phyloP scores from a whole-genome alignment of 441 rosid genomes.

The Manihot esculenta region DNA sequence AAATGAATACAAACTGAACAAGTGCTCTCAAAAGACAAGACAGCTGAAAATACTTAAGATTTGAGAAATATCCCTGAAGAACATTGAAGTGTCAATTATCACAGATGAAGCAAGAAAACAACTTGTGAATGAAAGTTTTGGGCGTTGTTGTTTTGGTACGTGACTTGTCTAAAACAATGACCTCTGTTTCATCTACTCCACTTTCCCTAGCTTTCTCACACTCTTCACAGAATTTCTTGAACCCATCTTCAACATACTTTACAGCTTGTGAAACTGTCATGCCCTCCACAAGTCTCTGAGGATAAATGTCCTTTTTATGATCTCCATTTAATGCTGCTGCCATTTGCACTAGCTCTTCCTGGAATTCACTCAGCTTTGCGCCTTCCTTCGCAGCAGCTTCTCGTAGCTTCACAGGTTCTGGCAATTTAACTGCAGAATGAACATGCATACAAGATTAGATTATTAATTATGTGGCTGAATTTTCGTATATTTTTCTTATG shows the following conservation, averaged over 20 bases:
- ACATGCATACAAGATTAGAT: too few species aligned
- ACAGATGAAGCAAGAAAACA: slow-evolving; percentile 74
- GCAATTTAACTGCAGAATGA: slow-evolving; percentile 43
- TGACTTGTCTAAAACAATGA: slow-evolving; percentile 23
- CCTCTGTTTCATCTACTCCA: slow-evolving; percentile 42
- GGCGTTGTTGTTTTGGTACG: slow-evolving; percentile 20
- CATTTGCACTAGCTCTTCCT: slow-evolving; percentile 62
- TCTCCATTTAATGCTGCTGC: slow-evolving; percentile 79
- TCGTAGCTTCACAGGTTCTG: slow-evolving; percentile 51
- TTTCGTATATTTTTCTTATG: too few species aligned
- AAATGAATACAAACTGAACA: too few species aligned
- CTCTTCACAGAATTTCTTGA: slow-evolving; percentile 45
- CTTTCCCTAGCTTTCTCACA: slow-evolving; percentile 45
- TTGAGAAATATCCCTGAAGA: too few species aligned
- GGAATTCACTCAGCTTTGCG: slow-evolving; percentile 70
- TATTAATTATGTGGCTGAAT: too few species aligned
- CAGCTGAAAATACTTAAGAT: too few species aligned
- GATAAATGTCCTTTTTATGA: slow-evolving; percentile 48
- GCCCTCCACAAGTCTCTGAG: slow-evolving; percentile 52
- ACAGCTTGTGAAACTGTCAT: slow-evolving; percentile 58
- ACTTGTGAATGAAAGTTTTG: slow-evolving; percentile 43
- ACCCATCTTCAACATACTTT: slow-evolving; percentile 53
- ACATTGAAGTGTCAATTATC: slow-evolving; percentile 32
- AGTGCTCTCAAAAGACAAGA: too few species aligned
- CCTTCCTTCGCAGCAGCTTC: slow-evolving; percentile 44